phyloP scores from a whole-genome alignment of 257 asterid species.

The Nicotiana noctiflora region DNA sequence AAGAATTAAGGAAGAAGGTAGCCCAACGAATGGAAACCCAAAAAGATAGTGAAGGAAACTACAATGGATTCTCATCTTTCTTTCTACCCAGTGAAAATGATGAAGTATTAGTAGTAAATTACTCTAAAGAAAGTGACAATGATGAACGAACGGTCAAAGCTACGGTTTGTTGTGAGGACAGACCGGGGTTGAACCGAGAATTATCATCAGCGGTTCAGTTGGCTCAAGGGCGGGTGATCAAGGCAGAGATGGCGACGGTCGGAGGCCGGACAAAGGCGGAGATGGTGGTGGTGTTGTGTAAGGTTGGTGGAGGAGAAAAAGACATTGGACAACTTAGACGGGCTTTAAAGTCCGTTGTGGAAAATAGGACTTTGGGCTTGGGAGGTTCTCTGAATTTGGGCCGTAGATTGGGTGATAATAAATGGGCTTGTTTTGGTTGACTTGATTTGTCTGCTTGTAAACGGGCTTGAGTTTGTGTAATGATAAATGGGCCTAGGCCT shows the following conservation, averaged over 20 bases:
- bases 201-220: conserved; percentile 18
- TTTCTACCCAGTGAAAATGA: conserved; percentile 31
- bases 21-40: conserved; percentile 6
- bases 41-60: not conserved
- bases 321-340: conserved; percentile 19
- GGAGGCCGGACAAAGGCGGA: conserved; percentile 40
- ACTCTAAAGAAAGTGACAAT: not conserved
- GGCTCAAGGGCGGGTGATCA: conserved; percentile 21
- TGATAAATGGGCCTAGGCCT: not conserved
- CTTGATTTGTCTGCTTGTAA: not conserved
- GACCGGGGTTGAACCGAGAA: conserved; percentile 22
- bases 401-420: not conserved
- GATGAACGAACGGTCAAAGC: conserved; percentile 8
- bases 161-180: conserved; percentile 30
- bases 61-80: not conserved
- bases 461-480: not conserved
- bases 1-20: conserved; percentile 22
- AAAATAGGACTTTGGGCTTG: conserved; percentile 18
- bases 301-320: conserved; percentile 7
- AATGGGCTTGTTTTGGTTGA: not conserved
- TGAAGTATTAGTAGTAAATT: conserved; percentile 14
- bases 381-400: conserved; percentile 10
- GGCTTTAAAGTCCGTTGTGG: conserved; percentile 31
- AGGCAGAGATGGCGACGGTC: conserved; percentile 34
- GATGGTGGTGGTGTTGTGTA: conserved; percentile 26